These are phyloP conservation scores for Sporisorium scitamineum DNA, from an alignment of 1,284 basidiomycete species.

Conservation along the genomic window DNA sequence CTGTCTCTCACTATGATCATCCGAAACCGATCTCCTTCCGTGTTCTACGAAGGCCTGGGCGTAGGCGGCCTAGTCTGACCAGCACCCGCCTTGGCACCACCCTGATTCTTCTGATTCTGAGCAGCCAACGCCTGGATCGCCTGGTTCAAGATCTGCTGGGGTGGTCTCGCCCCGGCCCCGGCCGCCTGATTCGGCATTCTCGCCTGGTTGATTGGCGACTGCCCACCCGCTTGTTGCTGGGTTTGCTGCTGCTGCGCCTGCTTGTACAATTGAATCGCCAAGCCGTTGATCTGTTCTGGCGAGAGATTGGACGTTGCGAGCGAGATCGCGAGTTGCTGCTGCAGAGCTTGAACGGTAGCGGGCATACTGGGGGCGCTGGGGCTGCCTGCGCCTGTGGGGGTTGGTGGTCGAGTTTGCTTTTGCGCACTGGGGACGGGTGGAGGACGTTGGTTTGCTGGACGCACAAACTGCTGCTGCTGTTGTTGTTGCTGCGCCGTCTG, in stretches of 20 bases:
- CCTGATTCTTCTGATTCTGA: constrained; percentile 38
- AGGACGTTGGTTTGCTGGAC: constrained; percentile 7
- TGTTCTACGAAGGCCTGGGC: not conserved
- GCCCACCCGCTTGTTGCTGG: not conserved
- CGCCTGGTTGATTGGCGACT: not conserved
- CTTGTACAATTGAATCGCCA: constrained; percentile 61
- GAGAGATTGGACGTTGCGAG: constrained; percentile 55
- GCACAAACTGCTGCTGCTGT: constrained; percentile 16
- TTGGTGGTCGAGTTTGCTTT: constrained; percentile 1
- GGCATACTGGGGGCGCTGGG: constrained; percentile 34
- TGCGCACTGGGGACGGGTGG: not conserved
- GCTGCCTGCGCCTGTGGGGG: constrained; percentile 4
- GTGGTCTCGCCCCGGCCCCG: constrained; percentile 9
- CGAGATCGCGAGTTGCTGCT: constrained; percentile 60
- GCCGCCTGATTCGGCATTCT: too few relatives aligned
- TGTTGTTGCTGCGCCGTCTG: constrained; percentile 2
- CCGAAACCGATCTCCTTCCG: too few relatives aligned
- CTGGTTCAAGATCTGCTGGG: constrained; percentile 45
- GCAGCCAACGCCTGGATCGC: constrained; percentile 43
- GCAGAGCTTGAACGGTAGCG: constrained; percentile 58
- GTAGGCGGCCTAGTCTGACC: constrained; percentile 13
- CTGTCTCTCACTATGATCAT: too few relatives aligned
- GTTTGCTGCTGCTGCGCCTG: constrained; percentile 53
- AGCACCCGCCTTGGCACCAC: constrained; percentile 7
- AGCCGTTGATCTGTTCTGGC: constrained; percentile 60